These are phyloP conservation scores for Botryotinia narcissicola DNA, from an alignment of 2,329 filamentous ascomycete species.

Conservation along the genomic window DNA sequence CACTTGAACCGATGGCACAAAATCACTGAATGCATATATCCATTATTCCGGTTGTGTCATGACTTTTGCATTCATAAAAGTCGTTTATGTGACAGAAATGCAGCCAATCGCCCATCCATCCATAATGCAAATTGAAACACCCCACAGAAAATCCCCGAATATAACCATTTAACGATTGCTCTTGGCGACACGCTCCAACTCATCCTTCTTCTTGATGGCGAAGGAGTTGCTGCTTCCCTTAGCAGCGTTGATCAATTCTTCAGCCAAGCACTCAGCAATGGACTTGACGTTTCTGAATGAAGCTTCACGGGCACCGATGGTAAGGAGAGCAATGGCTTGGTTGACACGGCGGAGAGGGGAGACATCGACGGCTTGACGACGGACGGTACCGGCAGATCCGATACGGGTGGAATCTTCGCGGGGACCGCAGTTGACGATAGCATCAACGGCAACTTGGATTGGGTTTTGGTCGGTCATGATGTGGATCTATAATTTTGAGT, in stretches of 20 bases:
- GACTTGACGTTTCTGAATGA: slow-evolving; percentile 99
- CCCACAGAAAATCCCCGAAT: slow-evolving; percentile 31
- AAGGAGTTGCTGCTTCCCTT: slow-evolving; percentile 99
- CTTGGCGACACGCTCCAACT: slow-evolving; percentile 99
- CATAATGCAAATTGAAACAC: slow-evolving; percentile 38
- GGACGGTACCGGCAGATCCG: slow-evolving; percentile 98
- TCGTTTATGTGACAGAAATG: slow-evolving; percentile 38
- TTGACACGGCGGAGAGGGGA: slow-evolving; percentile 99
- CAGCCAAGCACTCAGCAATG: slow-evolving; percentile 98
- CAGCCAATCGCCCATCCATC: slow-evolving; percentile 35
- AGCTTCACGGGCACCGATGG: slow-evolving; percentile 97
- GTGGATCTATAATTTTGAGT: slow-evolving; percentile 69
- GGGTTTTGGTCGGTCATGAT: slow-evolving; percentile 99
- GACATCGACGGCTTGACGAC: slow-evolving; percentile 99
- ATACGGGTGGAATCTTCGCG: slow-evolving; percentile 99
- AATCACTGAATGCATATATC: slow-evolving; percentile 20
- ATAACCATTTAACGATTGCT: slow-evolving; percentile 86
- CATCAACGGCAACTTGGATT: slow-evolving; percentile 98
- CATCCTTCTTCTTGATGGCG: slow-evolving; percentile 99
- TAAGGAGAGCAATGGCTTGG: slow-evolving; percentile 98
- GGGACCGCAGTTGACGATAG: slow-evolving; percentile 99
- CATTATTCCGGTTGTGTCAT: slow-evolving; percentile 19
- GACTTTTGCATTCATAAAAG: slow-evolving; percentile 20
- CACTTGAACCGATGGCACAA: slow-evolving; percentile 3
- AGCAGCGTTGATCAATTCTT: slow-evolving; percentile 99